phyloP scores from a whole-genome alignment of 139 green algal genomes.

The Coelastrella sp. region DNA sequence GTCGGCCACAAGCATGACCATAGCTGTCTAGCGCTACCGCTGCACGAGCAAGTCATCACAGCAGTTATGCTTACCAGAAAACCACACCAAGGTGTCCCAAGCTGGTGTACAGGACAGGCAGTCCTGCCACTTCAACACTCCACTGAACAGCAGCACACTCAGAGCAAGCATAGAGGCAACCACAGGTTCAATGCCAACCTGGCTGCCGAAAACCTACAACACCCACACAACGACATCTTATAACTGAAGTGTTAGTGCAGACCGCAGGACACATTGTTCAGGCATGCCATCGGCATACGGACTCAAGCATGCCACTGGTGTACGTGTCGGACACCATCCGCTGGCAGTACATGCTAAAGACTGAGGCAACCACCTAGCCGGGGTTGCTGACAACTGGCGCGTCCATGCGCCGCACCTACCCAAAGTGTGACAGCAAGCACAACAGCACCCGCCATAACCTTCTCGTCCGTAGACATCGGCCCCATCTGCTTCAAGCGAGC shows the following conservation, averaged over 20 bases:
- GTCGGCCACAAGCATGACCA: not conserved
- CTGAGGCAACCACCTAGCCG: not conserved
- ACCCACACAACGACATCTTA: no score
- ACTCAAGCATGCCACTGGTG: not conserved
- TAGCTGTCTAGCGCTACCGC: not conserved
- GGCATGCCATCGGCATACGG: not conserved
- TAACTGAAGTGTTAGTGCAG: no score
- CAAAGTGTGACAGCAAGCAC: conserved; percentile 90
- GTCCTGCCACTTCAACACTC: conserved; percentile 68
- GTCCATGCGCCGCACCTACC: conserved; percentile 65
- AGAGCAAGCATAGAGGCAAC: conserved; percentile 95
- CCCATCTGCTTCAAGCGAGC: conserved; percentile 87
- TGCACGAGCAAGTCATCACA: not conserved
- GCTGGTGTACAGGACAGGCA: conserved; percentile 93
- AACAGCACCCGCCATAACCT: conserved; percentile 94
- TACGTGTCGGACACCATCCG: not conserved
- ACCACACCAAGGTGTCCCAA: conserved; percentile 98
- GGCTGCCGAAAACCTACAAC: conserved; percentile 59
- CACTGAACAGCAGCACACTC: conserved; percentile 86
- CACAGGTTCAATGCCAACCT: conserved; percentile 84
- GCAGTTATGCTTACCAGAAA: conserved; percentile 58
- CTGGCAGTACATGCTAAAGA: not conserved
- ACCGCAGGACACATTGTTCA: not conserved
- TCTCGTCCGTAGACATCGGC: conserved; percentile 88
- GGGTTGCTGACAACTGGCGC: not conserved